Percentiles rank a stretch among this genome's conserved stretches.
Evolutionary conservation across 495 filamentous ascomycete species (phyloP).

Genomic region (Annulohypoxylon nitens): DNA sequence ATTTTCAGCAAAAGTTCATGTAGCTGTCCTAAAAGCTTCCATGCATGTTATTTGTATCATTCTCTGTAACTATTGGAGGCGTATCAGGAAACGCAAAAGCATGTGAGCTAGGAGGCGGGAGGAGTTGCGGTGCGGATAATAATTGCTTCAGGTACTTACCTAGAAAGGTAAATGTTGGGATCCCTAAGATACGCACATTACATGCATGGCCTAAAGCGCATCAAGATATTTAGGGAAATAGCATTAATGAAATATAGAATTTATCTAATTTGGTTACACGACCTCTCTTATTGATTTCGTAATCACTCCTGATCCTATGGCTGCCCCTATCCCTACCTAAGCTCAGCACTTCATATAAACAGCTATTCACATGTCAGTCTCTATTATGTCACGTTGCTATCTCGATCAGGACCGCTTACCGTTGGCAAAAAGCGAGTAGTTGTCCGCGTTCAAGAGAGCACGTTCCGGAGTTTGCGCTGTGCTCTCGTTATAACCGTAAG

Average conservation of each 20-base stretch:
- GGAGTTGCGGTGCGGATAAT: background rate
- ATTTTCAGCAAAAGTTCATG: background rate
- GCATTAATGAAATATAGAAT: background rate
- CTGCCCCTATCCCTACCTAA: background rate
- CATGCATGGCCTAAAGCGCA: background rate
- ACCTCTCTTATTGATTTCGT: background rate
- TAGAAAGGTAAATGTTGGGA: background rate
- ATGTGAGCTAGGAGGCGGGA: background rate
- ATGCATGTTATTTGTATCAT: background rate
- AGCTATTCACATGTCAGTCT: slow-evolving; percentile 22
- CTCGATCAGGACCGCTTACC: slow-evolving; percentile 44
- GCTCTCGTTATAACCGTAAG: slow-evolving; percentile 67
- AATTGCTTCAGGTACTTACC: background rate
- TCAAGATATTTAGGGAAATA: background rate
- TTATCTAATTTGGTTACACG: background rate
- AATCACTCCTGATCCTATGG: background rate
- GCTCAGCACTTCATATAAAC: slow-evolving; percentile 39
- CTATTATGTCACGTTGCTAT: background rate
- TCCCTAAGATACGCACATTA: background rate
- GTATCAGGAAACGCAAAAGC: background rate
- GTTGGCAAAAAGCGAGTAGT: slow-evolving; percentile 71
- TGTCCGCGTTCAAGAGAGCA: slow-evolving; percentile 70
- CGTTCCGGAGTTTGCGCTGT: slow-evolving; percentile 55
- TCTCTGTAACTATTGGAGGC: background rate
- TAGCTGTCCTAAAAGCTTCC: background rate